These are phyloP conservation scores for Chloris gayana DNA, from an alignment of 176 grass and related monocot species.

Conservation along the genomic window DNA sequence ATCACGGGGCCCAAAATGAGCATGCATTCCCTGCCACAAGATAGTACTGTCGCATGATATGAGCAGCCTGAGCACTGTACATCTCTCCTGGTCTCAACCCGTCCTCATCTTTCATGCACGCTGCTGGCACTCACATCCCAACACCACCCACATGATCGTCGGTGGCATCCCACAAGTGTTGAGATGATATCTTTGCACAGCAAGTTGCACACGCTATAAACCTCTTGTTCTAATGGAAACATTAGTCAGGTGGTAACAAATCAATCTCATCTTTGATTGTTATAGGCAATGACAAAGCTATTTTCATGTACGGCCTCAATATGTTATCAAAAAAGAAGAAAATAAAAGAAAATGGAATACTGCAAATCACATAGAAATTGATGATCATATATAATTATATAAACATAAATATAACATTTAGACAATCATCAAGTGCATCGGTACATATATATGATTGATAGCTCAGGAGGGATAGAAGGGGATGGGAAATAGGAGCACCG, in stretches of 20 bases:
- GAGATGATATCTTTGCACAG: too few species aligned
- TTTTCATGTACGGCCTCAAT: too few species aligned
- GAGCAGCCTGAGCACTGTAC: background rate
- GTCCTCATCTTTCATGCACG: too few species aligned
- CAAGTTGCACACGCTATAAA: too few species aligned
- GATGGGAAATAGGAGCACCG: background rate
- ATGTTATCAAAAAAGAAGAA: background rate
- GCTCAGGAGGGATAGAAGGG: slow-evolving; percentile 74
- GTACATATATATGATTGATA: background rate
- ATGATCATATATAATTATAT: background rate
- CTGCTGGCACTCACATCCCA: background rate
- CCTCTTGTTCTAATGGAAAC: too few species aligned
- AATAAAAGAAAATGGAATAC: background rate
- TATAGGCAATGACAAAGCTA: too few species aligned
- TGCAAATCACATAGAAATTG: background rate
- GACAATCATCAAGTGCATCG: background rate
- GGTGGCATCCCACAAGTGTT: too few species aligned
- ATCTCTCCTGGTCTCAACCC: too few species aligned
- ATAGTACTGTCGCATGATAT: too few species aligned
- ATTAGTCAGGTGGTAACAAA: too few species aligned
- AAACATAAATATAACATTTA: background rate
- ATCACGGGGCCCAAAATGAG: background rate
- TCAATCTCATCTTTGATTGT: too few species aligned
- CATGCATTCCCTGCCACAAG: background rate
- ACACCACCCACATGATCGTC: background rate